Conservation (phyloP, 2,329 filamentous ascomycete species). For the Stagonosporopsis chrysanthemi region DNA sequence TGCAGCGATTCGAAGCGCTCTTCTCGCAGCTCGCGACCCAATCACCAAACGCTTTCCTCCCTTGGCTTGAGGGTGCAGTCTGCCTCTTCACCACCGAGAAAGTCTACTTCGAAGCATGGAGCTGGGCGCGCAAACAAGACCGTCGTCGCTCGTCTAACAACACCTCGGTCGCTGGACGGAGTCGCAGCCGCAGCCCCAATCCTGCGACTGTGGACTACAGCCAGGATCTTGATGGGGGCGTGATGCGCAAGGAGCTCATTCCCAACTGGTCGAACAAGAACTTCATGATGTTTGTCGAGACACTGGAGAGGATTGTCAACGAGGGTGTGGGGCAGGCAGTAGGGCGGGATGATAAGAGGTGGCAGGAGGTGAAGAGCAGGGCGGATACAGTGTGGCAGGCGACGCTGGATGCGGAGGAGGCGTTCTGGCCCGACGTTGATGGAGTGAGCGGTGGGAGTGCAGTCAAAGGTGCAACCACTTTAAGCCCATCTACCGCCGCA, state of each 20-base stretch:
- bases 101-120: slow-evolving; percentile 46
- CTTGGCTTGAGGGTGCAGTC: slow-evolving; percentile 45
- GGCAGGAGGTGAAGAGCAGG: slow-evolving; percentile 32
- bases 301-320: slow-evolving; percentile 64
- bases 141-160: slow-evolving; percentile 18
- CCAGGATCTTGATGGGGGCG: slow-evolving; percentile 70
- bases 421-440: slow-evolving; percentile 42
- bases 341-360: slow-evolving; percentile 26
- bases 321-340: slow-evolving; percentile 42
- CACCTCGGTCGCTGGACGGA: neutral
- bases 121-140: slow-evolving; percentile 40
- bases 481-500: neutral
- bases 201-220: slow-evolving; percentile 10
- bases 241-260: slow-evolving; percentile 69
- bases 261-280: slow-evolving; percentile 71
- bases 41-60: slow-evolving; percentile 28
- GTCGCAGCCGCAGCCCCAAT: neutral
- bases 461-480: neutral
- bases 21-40: slow-evolving; percentile 26
- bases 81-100: slow-evolving; percentile 47
- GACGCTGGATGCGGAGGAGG: slow-evolving; percentile 44
- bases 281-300: slow-evolving; percentile 67
- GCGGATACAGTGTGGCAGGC: slow-evolving; percentile 36
- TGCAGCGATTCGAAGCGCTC: slow-evolving; percentile 41
- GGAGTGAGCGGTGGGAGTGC: neutral